phyloP scores from a whole-genome alignment of 2,329 filamentous ascomycete species.

The Leptosphaerulina australis region DNA sequence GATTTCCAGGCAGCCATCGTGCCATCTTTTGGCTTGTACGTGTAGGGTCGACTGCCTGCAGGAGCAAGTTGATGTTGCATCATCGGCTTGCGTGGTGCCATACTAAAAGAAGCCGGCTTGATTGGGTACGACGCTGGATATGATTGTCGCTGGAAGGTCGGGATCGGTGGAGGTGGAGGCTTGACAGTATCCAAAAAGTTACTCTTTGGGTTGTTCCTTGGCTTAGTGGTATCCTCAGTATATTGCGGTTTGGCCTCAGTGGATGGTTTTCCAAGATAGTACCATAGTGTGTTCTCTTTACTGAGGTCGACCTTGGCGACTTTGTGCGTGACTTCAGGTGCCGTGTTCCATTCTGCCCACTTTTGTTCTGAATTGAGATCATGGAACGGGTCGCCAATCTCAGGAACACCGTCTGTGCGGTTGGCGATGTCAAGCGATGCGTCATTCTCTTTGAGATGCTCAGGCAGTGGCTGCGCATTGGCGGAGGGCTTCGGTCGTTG shows the following conservation, averaged over 20 bases:
- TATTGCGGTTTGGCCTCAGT: constrained; percentile 92
- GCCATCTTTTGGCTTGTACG: constrained; percentile 43
- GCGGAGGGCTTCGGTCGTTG: constrained; percentile 75
- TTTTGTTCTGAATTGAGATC: constrained; percentile 54
- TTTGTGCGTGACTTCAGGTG: constrained; percentile 49
- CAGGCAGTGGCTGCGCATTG: constrained; percentile 73
- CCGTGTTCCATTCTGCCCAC: constrained; percentile 72
- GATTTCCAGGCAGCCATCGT: constrained; percentile 34
- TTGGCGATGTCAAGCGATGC: constrained; percentile 54
- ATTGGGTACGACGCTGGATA: constrained; percentile 50
- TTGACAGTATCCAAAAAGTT: constrained; percentile 74
- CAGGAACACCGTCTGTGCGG: constrained; percentile 57
- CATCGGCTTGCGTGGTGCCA: constrained; percentile 43
- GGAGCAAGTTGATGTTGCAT: constrained; percentile 33
- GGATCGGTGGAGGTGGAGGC: constrained; percentile 45
- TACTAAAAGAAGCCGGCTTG: constrained; percentile 52
- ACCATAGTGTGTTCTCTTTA: constrained; percentile 80
- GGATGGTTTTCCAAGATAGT: constrained; percentile 83
- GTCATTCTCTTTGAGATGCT: constrained; percentile 55
- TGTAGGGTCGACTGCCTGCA: constrained; percentile 32
- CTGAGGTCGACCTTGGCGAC: constrained; percentile 73
- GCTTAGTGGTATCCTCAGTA: constrained; percentile 73
- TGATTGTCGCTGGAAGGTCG: constrained; percentile 35
- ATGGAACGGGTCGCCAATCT: constrained; percentile 55
- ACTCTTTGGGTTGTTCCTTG: constrained; percentile 69